Base-by-base conservation (phyloP, 345 rosid genomes). In the Fremontodendron californicum region DNA sequence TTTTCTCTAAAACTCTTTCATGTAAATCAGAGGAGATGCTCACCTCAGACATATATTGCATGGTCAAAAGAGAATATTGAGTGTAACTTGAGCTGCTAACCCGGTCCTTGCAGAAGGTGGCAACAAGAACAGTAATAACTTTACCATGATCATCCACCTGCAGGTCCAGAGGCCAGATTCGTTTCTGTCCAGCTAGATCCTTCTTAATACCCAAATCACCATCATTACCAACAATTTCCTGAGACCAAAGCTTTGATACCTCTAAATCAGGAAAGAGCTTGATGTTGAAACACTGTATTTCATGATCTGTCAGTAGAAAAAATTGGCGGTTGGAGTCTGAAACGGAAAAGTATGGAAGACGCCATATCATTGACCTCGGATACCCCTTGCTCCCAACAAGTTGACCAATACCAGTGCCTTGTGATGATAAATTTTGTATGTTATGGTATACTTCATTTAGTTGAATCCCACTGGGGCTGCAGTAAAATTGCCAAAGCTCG, bases 181-280 rank as follows among this genome's bases (percentile, higher is more conserved):
- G 87, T 84, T 92, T 95, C 88, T 95, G 98, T 78, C 98, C 94
- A 64, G 97, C 94, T 78, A 95, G 79, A 85, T 92, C 96, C 88
- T 90, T 92, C 86, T 92, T 89, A 81, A 93, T 92, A 71, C 92
- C 94, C 58, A 84, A 84, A 83, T 92, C 94, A 80, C 88, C 93
- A 86, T 92, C 94, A 81, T 60, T 85, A 33, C 96, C 90, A 77
- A 95, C 90, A 84, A 92, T 89, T 83, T 92, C 92, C 80, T 92
- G 90, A 42, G 89, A 86, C 94, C 98, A 95, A 52, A 90, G 83
- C 86, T 87, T 86, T 55, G 88, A 82, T 64, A 89, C 88, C 48
- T 75, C 62, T 52, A 86, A 74, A 81, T 80, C 89, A 79, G 86
- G 85, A 79, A 72, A 69, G 74, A 87, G 82, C 46, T 80, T 77